Evolutionary conservation across 2,329 filamentous ascomycete species (phyloP).

Genomic region (Pseudogymnoascus pannorum): DNA sequence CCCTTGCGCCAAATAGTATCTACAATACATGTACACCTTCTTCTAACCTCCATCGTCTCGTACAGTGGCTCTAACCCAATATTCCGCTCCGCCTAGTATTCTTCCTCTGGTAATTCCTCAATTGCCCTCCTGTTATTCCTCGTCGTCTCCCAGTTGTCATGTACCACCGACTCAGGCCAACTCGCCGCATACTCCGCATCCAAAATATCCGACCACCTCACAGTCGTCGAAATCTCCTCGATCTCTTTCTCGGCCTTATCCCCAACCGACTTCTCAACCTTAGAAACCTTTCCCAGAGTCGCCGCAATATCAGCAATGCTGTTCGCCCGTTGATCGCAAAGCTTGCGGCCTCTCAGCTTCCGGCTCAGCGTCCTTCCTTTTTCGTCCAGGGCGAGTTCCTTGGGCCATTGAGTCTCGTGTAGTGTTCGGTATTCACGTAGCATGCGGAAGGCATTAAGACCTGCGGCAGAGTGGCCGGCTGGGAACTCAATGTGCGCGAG

Average conservation of each 20-base stretch:
- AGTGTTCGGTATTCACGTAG: conserved; percentile 56
- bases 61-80: background rate
- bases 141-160: conserved; percentile 21
- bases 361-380: conserved; percentile 15
- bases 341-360: conserved; percentile 40
- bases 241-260: conserved; percentile 9
- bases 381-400: conserved; percentile 34
- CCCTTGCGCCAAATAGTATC: conserved; percentile 2
- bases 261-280: conserved; percentile 10
- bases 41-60: background rate
- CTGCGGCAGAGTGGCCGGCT: conserved; percentile 40
- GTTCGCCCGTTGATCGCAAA: conserved; percentile 56
- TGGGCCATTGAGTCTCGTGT: conserved; percentile 55
- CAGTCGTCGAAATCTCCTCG: conserved; percentile 17
- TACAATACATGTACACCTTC: conserved; percentile 4
- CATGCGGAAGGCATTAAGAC: conserved; percentile 53
- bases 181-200: conserved; percentile 32
- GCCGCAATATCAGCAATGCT: conserved; percentile 57
- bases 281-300: conserved; percentile 34
- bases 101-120: background rate
- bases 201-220: conserved; percentile 30
- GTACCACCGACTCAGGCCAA: conserved; percentile 31
- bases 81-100: background rate
- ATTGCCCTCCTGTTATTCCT: conserved; percentile 11
- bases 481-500: conserved; percentile 54